Evolutionary conservation across 192 early-diverging fungal genomes (phyloP).

Genomic region (Entophlyctis luteolus): DNA sequence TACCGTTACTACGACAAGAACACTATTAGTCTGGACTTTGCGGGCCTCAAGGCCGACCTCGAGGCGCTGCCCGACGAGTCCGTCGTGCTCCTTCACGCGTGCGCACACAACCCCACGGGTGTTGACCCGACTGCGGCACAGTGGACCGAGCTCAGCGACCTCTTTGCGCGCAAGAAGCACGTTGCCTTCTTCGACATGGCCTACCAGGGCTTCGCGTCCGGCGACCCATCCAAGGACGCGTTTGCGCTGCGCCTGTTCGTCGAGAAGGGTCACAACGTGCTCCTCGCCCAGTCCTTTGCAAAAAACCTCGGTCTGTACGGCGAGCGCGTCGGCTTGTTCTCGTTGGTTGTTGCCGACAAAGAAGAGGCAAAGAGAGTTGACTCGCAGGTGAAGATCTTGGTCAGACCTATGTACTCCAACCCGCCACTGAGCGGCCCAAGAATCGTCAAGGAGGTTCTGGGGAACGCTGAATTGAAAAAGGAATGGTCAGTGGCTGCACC

Average conservation of each 20-base stretch:
- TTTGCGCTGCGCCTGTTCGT: slow-evolving; percentile 92
- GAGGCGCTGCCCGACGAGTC: slow-evolving; percentile 69
- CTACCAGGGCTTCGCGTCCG: slow-evolving; percentile 97
- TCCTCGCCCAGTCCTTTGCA: slow-evolving; percentile 88
- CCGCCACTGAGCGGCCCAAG: slow-evolving; percentile 93
- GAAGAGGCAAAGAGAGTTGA: slow-evolving; percentile 56
- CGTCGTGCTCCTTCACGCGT: slow-evolving; percentile 89
- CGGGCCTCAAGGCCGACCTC: slow-evolving; percentile 68
- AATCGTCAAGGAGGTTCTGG: slow-evolving; percentile 85
- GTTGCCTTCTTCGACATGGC: slow-evolving; percentile 98
- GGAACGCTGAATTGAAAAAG: slow-evolving; percentile 60
- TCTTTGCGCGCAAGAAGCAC: slow-evolving; percentile 68
- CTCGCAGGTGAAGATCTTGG: slow-evolving; percentile 92
- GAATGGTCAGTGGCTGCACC: slow-evolving; percentile 83
- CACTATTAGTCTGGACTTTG: slow-evolving; percentile 72
- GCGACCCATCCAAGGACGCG: slow-evolving; percentile 86
- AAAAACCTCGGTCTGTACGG: slow-evolving; percentile 99
- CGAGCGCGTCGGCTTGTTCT: slow-evolving; percentile 84
- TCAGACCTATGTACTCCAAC: slow-evolving; percentile 98
- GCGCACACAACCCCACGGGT: slow-evolving; percentile 98
- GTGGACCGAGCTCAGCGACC: slow-evolving; percentile 85
- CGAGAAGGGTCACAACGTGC: slow-evolving; percentile 81
- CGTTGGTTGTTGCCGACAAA: slow-evolving; percentile 59
- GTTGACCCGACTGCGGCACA: slow-evolving; percentile 92
- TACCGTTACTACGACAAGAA: slow-evolving; percentile 87